phyloP scores from a whole-genome alignment of 106 monocot genomes.

The Dendrobium chrysotoxum region DNA sequence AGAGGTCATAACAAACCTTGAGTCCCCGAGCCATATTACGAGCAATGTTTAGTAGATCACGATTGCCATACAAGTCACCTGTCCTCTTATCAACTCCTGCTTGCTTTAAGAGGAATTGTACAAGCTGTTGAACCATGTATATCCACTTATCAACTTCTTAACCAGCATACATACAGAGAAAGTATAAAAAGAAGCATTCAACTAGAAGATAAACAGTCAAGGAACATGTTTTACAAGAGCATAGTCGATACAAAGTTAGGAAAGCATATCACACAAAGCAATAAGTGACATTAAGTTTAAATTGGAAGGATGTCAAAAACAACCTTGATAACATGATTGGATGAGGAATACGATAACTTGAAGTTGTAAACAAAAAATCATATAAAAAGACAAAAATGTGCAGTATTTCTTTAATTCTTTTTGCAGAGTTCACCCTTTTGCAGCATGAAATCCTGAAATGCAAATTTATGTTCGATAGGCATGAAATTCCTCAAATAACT shows the following conservation, averaged over 20 bases:
- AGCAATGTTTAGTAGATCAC: slow-evolving; percentile 71
- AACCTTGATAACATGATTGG: neutral
- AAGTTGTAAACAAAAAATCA: neutral
- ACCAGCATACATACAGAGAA: neutral
- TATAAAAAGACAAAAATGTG: neutral
- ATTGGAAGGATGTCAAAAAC: neutral
- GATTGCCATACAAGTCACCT: slow-evolving; percentile 67
- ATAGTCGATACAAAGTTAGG: neutral
- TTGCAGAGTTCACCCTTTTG: neutral
- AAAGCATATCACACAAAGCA: no score
- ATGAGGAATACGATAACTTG: neutral
- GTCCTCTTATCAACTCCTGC: slow-evolving; percentile 76
- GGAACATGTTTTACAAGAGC: neutral
- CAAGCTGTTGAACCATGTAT: slow-evolving; percentile 41
- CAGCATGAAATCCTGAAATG: neutral
- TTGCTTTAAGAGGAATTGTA: slow-evolving; percentile 74
- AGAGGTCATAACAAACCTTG: slow-evolving; percentile 31
- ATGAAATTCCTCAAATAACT: neutral
- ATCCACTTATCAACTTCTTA: neutral
- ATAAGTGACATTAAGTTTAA: neutral
- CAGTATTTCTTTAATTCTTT: neutral
- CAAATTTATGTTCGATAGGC: neutral
- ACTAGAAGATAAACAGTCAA: neutral
- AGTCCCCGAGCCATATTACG: slow-evolving; percentile 79
- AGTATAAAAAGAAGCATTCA: neutral